Base-by-base conservation (phyloP, 2,329 filamentous ascomycete species). In the Bimuria novae-zelandiae region DNA sequence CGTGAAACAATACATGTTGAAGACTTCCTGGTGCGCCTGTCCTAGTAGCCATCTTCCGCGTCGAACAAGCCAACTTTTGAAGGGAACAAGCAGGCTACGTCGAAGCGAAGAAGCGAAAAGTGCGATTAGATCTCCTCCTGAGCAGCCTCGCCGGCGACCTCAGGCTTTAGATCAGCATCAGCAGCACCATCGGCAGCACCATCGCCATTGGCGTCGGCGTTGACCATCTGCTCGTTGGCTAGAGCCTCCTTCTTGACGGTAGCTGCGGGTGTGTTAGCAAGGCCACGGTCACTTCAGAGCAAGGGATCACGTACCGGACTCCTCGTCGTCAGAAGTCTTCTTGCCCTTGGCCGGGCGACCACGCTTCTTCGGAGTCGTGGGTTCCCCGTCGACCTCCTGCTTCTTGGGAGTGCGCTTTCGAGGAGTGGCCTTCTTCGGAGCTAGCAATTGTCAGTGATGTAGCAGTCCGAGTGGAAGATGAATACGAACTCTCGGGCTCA, bases 361-460 rank as follows among this genome's bases (percentile, higher is more conserved):
- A 51, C 61, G 65, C 67, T 74, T 74, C 61, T 70, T 72, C 22
- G 70, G 69, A 1, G 64, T 60, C 2, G 43, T 32, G 4, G 14
- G 40, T 27, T 69, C 68, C n/a, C 62, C 65, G 35, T 71, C 69
- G 22, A 65, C 58, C 3, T 67, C 66, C 51, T 71, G 61, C 54
- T 66, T 69, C 64, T 69, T 70, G 30, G 68, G 48, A 12, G 54
- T 59, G 33, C 69, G 70, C 67, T 72, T 73, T 48, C 67, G 61
- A 25, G 63, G 60, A 8, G n/a, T n/a, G n/a, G 62, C 59, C 56
- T 67, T 66, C 55, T 68, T 69, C 21, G 65, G 65, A 1, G 63
- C 65, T 52, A 47, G 21, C 32, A 51, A 11, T 23, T 52, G 19
- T 47, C 8, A 47, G 44, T 27, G n/a, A n/a, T 14, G 2, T 17